These are phyloP conservation scores for Mortierella sp. DNA, from an alignment of 371 early-diverging fungal species.

Conservation along the genomic window DNA sequence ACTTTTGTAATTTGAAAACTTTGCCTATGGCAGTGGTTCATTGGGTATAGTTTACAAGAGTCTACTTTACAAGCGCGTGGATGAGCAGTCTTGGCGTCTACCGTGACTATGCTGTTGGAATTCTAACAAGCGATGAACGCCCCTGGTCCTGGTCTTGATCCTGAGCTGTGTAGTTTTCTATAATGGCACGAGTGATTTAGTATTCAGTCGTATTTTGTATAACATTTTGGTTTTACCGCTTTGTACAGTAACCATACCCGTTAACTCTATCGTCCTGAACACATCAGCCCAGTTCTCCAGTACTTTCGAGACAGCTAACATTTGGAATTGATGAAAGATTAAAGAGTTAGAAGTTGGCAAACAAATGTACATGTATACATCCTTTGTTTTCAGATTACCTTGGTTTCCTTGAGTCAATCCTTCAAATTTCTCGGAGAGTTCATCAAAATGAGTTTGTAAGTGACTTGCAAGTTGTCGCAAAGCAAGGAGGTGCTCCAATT, in stretches of 20 bases:
- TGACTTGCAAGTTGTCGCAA: too few species aligned
- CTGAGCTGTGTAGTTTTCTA: slow-evolving; percentile 40
- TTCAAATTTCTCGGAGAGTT: too few species aligned
- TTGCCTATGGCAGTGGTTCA: too few species aligned
- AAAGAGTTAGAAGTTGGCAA: not conserved
- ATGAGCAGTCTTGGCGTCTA: not conserved
- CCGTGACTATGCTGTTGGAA: slow-evolving; percentile 21
- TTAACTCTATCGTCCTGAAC: slow-evolving; percentile 36
- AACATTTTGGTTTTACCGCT: too few species aligned
- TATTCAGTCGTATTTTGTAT: too few species aligned
- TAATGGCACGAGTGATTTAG: too few species aligned
- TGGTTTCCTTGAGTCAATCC: too few species aligned
- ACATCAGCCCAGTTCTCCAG: slow-evolving; percentile 47
- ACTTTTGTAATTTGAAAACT: too few species aligned
- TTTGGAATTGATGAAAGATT: not conserved
- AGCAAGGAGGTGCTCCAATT: too few species aligned
- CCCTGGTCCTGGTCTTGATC: slow-evolving; percentile 33
- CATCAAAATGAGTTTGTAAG: too few species aligned
- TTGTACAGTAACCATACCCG: slow-evolving; percentile 21
- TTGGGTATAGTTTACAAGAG: not conserved
- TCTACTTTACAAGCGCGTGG: not conserved
- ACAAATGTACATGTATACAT: too few species aligned
- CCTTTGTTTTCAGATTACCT: too few species aligned
- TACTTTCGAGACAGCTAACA: slow-evolving; percentile 42
- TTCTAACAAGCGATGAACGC: slow-evolving; percentile 35